phyloP scores from a whole-genome alignment of 768 basidiomycete species.

The Favolaschia claudopus region DNA sequence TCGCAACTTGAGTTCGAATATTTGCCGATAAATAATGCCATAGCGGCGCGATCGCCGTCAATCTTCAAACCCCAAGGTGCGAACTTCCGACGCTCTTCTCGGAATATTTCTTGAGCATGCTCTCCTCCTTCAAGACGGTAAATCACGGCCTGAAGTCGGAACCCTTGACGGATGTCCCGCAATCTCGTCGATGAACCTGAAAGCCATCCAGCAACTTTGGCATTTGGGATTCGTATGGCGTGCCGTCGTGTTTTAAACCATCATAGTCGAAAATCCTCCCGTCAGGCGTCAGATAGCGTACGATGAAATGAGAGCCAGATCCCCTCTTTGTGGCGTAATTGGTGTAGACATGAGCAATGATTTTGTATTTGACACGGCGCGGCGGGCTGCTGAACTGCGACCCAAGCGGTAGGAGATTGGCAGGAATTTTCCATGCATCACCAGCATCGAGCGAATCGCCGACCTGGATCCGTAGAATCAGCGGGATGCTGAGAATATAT shows the following conservation, averaged over 20 bases:
- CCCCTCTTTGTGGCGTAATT: not conserved
- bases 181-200: not conserved
- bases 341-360: conserved; percentile 1
- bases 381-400: not conserved
- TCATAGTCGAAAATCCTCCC: not conserved
- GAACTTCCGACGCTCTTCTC: not conserved
- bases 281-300: not conserved
- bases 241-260: not conserved
- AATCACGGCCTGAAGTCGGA: not conserved
- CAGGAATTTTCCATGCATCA: not conserved
- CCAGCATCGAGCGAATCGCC: not conserved
- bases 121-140: not conserved
- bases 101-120: not conserved
- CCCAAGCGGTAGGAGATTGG: not conserved
- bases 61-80: not conserved
- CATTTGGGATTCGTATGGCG: not conserved
- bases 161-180: not conserved
- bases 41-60: no score
- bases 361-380: not conserved
- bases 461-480: not conserved
- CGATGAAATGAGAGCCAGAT: not conserved
- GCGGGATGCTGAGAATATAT: not conserved
- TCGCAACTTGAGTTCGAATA: no score
- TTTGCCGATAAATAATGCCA: no score
- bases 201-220: not conserved